A percentile compares a stretch with the other conserved stretches of the same genome.
Conservation (phyloP, 176 grass and related monocot species). For the Typha latifolia region DNA sequence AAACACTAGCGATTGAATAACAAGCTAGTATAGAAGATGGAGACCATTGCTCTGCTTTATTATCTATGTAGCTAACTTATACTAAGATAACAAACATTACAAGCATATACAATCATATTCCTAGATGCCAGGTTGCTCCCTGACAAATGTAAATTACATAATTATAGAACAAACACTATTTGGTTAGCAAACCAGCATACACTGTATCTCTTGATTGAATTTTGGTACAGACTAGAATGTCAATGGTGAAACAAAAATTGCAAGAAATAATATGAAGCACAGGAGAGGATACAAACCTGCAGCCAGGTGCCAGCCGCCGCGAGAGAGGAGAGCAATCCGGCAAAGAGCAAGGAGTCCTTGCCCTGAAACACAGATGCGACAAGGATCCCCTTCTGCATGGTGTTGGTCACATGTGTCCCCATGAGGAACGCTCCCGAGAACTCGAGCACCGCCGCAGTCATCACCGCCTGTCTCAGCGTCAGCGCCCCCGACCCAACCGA, state of each 20-base stretch:
- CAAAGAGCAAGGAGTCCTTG: conserved; percentile 81
- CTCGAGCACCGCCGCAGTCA: conserved; percentile 81
- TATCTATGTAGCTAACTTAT: too few relatives aligned
- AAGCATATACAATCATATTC: too few relatives aligned
- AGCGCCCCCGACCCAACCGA: conserved; percentile 92
- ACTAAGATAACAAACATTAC: too few relatives aligned
- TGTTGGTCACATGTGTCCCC: conserved; percentile 93
- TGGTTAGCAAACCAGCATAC: too few relatives aligned
- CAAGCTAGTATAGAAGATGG: too few relatives aligned
- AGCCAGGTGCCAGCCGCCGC: conserved; percentile 96
- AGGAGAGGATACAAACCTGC: conserved; percentile 36
- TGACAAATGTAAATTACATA: too few relatives aligned
- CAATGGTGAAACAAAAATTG: conserved; percentile 14
- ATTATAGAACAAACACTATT: too few relatives aligned
- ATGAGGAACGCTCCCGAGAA: conserved; percentile 93
- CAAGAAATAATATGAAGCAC: not conserved
- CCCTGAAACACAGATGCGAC: conserved; percentile 76
- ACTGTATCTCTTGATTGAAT: too few relatives aligned
- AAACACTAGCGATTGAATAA: too few relatives aligned
- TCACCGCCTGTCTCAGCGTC: conserved; percentile 81
- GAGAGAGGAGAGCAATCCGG: conserved; percentile 77
- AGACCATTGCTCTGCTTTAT: too few relatives aligned
- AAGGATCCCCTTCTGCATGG: conserved; percentile 98
- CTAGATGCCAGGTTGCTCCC: too few relatives aligned
- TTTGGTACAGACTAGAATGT: not conserved